phyloP scores from a whole-genome alignment of 2,329 filamentous ascomycete species.

The Sclerotinia nivalis region DNA sequence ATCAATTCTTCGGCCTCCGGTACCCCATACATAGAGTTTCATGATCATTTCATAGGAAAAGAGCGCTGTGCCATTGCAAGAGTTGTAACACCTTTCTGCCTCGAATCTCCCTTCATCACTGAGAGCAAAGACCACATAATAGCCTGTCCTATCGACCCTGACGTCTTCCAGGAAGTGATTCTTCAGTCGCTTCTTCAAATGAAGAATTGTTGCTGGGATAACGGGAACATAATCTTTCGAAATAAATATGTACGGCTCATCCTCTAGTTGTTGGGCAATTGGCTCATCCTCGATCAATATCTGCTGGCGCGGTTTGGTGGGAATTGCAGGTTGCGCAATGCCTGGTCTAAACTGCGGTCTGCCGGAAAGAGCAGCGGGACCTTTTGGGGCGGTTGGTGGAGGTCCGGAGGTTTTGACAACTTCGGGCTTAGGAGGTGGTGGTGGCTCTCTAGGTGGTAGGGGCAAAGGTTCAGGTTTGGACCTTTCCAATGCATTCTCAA shows the following conservation, averaged over 20 bases:
- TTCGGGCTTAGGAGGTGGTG: slow-evolving; percentile 42
- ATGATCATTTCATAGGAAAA: slow-evolving; percentile 95
- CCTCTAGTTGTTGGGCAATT: slow-evolving; percentile 68
- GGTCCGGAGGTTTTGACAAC: slow-evolving; percentile 57
- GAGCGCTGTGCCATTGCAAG: slow-evolving; percentile 77
- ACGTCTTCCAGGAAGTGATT: slow-evolving; percentile 80
- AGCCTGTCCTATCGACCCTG: slow-evolving; percentile 80
- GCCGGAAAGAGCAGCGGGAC: slow-evolving; percentile 51
- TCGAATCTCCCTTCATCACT: slow-evolving; percentile 75
- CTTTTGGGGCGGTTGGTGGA: slow-evolving; percentile 83
- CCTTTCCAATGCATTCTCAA: slow-evolving; percentile 71
- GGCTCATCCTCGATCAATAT: slow-evolving; percentile 60
- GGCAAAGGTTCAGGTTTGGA: slow-evolving; percentile 48
- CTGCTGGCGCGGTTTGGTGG: slow-evolving; percentile 51
- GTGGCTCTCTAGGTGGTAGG: slow-evolving; percentile 41
- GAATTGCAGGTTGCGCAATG: slow-evolving; percentile 39
- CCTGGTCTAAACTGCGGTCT: slow-evolving; percentile 38
- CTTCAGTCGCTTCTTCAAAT: slow-evolving; percentile 87
- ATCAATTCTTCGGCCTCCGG: slow-evolving; percentile 29
- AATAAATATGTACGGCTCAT: slow-evolving; percentile 88
- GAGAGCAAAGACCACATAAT: slow-evolving; percentile 88
- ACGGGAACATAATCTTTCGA: slow-evolving; percentile 85
- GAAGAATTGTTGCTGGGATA: slow-evolving; percentile 78
- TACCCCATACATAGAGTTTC: slow-evolving; percentile 62
- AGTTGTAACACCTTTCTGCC: slow-evolving; percentile 74